Conservation (phyloP, 768 basidiomycete species). For the Amanita inopinata region DNA sequence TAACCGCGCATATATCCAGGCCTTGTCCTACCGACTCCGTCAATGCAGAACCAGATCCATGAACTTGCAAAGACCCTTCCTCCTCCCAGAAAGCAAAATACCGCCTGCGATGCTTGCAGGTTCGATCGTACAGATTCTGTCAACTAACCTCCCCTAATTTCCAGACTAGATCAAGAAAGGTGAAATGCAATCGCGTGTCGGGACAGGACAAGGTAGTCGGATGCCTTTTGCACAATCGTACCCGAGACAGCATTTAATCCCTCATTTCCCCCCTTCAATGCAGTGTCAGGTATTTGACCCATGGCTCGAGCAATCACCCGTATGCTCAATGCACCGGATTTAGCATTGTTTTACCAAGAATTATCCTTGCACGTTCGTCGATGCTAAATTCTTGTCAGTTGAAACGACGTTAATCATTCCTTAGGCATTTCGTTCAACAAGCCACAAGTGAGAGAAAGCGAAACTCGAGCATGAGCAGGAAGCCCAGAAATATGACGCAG, state of each 20-base stretch:
- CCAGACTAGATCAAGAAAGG: constrained; percentile 62
- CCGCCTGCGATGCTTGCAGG: constrained; percentile 92
- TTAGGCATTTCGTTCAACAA: constrained; percentile 73
- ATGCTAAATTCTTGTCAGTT: constrained; percentile 22
- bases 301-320: constrained; percentile 4
- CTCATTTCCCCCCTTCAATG: too few species aligned
- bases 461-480: constrained; percentile 40
- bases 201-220: constrained; percentile 66
- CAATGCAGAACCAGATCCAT: constrained; percentile 75
- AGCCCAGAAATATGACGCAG: constrained; percentile 55
- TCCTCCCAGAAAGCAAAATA: constrained; percentile 86
- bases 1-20: constrained; percentile 26
- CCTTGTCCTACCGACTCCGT: constrained; percentile 51
- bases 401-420: constrained; percentile 9
- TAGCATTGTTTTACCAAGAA: constrained; percentile 84
- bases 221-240: constrained; percentile 7
- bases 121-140: constrained; percentile 18
- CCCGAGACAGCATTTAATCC: too few species aligned
- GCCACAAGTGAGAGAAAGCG: constrained; percentile 82
- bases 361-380: constrained; percentile 76
- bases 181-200: constrained; percentile 77
- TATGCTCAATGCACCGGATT: constrained; percentile 13
- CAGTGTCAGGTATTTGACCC: constrained; percentile 54
- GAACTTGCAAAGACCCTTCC: constrained; percentile 73
- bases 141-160: constrained; percentile 12